These are phyloP conservation scores for Spinacia oleracea DNA, from an alignment of 179 eudicot species.

Conservation along the genomic window DNA sequence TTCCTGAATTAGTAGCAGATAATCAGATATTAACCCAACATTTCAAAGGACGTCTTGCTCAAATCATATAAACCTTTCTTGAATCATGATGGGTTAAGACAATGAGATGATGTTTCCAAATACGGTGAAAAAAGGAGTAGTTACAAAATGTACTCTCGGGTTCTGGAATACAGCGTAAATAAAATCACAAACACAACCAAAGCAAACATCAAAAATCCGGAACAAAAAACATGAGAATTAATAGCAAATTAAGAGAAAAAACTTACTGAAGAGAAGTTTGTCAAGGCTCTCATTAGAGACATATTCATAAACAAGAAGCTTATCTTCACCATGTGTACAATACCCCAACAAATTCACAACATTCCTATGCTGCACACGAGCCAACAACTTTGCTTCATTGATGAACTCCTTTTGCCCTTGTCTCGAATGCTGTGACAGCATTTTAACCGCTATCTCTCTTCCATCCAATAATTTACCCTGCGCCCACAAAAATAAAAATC, in stretches of 20 bases:
- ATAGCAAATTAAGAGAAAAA: background rate
- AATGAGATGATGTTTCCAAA: background rate
- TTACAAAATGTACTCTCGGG: background rate
- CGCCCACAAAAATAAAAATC: constrained; percentile 25
- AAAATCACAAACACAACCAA: background rate
- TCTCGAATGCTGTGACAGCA: constrained; percentile 56
- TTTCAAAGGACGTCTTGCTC: background rate
- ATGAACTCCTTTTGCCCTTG: constrained; percentile 84
- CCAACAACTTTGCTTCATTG: constrained; percentile 83
- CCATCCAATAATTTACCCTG: constrained; percentile 90
- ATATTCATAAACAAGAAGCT: constrained; percentile 88
- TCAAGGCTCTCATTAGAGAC: constrained; percentile 86
- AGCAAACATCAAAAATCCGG: constrained; percentile 2
- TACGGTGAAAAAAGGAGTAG: background rate
- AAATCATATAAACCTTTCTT: background rate
- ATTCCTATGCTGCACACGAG: constrained; percentile 86
- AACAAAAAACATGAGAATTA: background rate
- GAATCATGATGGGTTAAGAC: background rate
- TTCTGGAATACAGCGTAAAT: background rate
- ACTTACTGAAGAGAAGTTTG: constrained; percentile 93
- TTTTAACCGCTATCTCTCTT: constrained; percentile 84
- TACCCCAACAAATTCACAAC: constrained; percentile 90
- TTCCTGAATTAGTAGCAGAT: background rate
- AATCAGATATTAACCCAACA: background rate
- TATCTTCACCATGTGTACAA: constrained; percentile 62